phyloP scores from a whole-genome alignment of 306 rosid species.

The Pueraria montana region DNA sequence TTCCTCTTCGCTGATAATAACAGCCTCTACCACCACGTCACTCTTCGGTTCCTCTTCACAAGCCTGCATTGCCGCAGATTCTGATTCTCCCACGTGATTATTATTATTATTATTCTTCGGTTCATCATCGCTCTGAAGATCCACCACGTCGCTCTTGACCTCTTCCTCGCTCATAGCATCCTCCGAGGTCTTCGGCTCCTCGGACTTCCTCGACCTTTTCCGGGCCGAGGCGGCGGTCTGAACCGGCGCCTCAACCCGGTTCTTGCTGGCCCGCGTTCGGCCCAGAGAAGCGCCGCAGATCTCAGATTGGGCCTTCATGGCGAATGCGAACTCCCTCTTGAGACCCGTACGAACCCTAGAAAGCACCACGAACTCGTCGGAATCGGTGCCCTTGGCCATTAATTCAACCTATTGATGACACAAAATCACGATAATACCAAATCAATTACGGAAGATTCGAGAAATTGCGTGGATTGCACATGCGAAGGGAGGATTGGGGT shows the following conservation, averaged over 20 bases:
- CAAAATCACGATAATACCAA: background rate
- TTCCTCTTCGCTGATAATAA: background rate
- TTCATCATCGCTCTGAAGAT: constrained; percentile 74
- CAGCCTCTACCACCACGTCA: constrained; percentile 3
- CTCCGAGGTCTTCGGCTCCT: background rate
- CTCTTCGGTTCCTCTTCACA: constrained; percentile 48
- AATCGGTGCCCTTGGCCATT: constrained; percentile 92
- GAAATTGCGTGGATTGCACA: background rate
- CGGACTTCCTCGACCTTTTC: constrained; percentile 41
- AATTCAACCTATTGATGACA: background rate
- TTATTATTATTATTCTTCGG: constrained; percentile 59
- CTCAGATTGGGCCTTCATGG: constrained; percentile 60
- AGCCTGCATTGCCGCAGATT: constrained; percentile 26
- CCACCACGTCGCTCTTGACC: constrained; percentile 81
- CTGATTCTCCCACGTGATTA: constrained; percentile 45
- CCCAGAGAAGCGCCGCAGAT: constrained; percentile 49
- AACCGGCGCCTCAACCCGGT: constrained; percentile 26
- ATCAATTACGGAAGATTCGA: background rate
- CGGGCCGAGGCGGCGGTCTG: background rate
- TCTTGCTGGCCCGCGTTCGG: constrained; percentile 50
- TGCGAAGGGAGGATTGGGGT: background rate
- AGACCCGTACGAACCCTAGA: constrained; percentile 73
- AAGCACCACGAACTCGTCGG: constrained; percentile 69
- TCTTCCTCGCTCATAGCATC: constrained; percentile 71
- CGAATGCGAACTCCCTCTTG: constrained; percentile 54